Evolutionary conservation across 768 basidiomycete species (phyloP).

Genomic region (Amanita pallidorosea): DNA sequence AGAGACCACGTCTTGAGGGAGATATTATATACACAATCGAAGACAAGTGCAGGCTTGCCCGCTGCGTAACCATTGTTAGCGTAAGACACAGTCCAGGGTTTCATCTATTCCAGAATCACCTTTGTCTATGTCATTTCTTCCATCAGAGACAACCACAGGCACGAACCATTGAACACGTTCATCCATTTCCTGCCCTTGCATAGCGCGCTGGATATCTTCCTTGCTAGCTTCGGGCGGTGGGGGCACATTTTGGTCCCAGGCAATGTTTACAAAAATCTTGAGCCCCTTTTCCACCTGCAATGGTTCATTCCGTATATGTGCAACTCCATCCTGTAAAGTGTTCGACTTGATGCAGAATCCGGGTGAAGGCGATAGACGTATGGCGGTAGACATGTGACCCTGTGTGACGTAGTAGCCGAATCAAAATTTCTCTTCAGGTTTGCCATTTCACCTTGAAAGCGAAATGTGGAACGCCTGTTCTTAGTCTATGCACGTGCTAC

Average conservation of each 20-base stretch:
- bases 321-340: constrained; percentile 24
- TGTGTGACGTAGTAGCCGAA: too few relatives aligned
- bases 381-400: constrained; percentile 13
- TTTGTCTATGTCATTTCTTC: constrained; percentile 57
- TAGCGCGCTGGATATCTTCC: constrained; percentile 46
- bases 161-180: constrained; percentile 43
- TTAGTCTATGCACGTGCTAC: too few relatives aligned
- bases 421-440: too few relatives aligned
- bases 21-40: constrained; percentile 61
- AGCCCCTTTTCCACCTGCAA: constrained; percentile 31
- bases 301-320: background rate
- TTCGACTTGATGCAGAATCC: constrained; percentile 67
- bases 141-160: constrained; percentile 63
- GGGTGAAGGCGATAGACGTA: constrained; percentile 44
- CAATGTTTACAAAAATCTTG: constrained; percentile 70
- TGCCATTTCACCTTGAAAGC: too few relatives aligned
- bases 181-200: constrained; percentile 37
- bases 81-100: background rate
- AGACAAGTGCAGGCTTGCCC: constrained; percentile 58
- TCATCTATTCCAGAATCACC: constrained; percentile 23
- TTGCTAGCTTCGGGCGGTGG: constrained; percentile 54
- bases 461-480: too few relatives aligned
- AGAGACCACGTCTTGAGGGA: constrained; percentile 48
- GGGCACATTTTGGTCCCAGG: constrained; percentile 60
- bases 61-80: constrained; percentile 26